These are phyloP conservation scores for Ganoderma leucocontextum DNA, from an alignment of 1,284 basidiomycete genomes.

Conservation along the genomic window DNA sequence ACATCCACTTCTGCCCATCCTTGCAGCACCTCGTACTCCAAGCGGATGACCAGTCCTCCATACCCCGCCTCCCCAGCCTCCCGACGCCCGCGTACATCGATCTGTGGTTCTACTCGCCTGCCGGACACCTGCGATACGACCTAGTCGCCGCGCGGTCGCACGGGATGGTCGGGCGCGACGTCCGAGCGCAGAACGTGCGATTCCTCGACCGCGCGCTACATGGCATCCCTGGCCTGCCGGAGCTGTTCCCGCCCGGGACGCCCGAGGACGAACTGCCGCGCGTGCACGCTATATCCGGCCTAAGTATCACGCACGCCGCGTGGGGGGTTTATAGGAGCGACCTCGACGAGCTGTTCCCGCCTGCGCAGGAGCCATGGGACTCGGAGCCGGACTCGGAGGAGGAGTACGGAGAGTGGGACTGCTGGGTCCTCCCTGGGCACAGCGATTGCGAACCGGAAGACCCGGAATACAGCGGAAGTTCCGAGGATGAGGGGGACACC, in stretches of 20 bases:
- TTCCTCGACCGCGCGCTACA: slow-evolving; percentile 23
- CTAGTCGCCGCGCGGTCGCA: slow-evolving; percentile 7
- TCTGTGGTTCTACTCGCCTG: slow-evolving; percentile 21
- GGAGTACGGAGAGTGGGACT: background rate
- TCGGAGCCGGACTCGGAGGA: slow-evolving; percentile 1
- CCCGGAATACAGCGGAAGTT: background rate
- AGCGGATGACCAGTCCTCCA: background rate
- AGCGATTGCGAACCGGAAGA: background rate
- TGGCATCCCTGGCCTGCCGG: slow-evolving; percentile 7
- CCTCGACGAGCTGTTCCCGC: slow-evolving; percentile 19
- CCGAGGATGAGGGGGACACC: background rate
- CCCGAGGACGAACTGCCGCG: slow-evolving; percentile 15
- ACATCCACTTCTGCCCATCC: slow-evolving; percentile 17
- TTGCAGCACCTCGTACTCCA: slow-evolving; percentile 24
- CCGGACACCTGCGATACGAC: background rate
- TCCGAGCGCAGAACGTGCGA: slow-evolving; percentile 20
- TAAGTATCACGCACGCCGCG: slow-evolving; percentile 16
- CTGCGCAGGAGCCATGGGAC: background rate
- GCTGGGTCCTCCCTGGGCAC: background rate
- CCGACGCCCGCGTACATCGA: slow-evolving; percentile 23
- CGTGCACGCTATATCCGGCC: slow-evolving; percentile 12
- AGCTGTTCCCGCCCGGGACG: slow-evolving; percentile 20
- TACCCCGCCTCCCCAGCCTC: slow-evolving; percentile 16
- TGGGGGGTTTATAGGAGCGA: slow-evolving; percentile 26
- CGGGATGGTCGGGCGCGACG: slow-evolving; percentile 5